Conservation (phyloP, 305 asterid species). For the Solanum aculeatissimum region DNA sequence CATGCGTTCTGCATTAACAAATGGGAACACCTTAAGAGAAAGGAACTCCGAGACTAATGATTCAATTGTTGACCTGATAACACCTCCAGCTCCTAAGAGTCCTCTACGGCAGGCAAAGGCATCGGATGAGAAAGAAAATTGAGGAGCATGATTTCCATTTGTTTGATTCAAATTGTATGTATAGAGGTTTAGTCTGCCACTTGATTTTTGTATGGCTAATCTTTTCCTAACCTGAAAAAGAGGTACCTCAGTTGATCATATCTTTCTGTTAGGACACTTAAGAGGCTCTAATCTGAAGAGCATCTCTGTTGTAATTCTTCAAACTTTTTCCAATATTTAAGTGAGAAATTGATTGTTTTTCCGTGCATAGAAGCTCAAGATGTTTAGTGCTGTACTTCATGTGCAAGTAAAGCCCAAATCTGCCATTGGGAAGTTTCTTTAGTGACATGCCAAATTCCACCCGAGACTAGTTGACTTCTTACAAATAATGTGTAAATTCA, state of each 20-base stretch:
- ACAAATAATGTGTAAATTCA: not conserved
- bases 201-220: not conserved
- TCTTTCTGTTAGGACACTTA: not conserved
- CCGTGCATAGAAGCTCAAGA: not conserved
- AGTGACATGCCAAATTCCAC: not conserved
- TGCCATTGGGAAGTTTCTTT: not conserved
- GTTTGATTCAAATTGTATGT: not conserved
- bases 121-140: slow-evolving; percentile 55
- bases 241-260: not conserved
- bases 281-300: not conserved
- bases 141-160: slow-evolving; percentile 8
- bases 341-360: not conserved
- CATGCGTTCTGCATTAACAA: slow-evolving; percentile 42
- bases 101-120: slow-evolving; percentile 26
- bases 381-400: not conserved
- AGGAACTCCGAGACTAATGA: slow-evolving; percentile 46
- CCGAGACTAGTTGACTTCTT: not conserved
- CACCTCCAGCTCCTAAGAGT: slow-evolving; percentile 26
- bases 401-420: not conserved
- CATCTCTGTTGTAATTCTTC: not conserved
- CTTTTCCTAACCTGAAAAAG: not conserved
- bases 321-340: not conserved
- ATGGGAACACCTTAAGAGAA: slow-evolving; percentile 47
- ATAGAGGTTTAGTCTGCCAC: not conserved
- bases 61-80: slow-evolving; percentile 8